Base-by-base conservation (phyloP, 176 grass and related monocot genomes). In the Lolium multiflorum region DNA sequence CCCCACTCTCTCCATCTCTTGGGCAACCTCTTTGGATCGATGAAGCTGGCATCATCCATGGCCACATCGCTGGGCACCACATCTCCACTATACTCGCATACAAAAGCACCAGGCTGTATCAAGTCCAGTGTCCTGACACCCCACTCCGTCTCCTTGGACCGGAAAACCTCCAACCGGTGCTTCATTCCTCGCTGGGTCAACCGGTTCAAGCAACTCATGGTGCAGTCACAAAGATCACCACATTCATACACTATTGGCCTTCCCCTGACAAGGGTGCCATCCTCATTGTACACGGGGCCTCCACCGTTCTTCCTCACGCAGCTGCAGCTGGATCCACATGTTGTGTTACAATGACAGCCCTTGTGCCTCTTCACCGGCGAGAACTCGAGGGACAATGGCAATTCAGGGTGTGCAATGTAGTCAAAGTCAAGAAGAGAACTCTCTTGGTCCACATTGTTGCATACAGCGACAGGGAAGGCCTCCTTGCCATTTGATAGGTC, bases 1-100 rank as follows among this genome's bases (percentile, higher is more conserved):
- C 96, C 96, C 93, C 93, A 98, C 78, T 98, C 91, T 18, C 3
- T 86, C 96, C 96, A 98, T 83, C 90, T 90, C 78, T 81, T 47
- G 3, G 88, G 91, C n/a, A 98, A 94, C 70, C 79, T 89, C 70
- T 52, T 84, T 0, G 93, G 96, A 22, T 94, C 78, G 4, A 89
- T 84, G 55, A 55, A 48, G 20, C 28, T 37, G 46, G 9, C 10
- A 8, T 73, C 74, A 14, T 74, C 64, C 74, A 79, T 66, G 4
- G 15, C 4, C 0, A 41, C 41, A 13, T 38, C 35, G 12, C 66
- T 56, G 15, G 66, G 39, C 2, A 94, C 43, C 31, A 94, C 83
- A n/a, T 91, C 76, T 63, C 93, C 96, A 7, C 70, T 84, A 65
- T 89, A 94, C 74, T 98, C 96, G 6, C 96, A 96, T 2, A 98